phyloP scores from a whole-genome alignment of 495 filamentous ascomycete species.

The Echria macrotheca region DNA sequence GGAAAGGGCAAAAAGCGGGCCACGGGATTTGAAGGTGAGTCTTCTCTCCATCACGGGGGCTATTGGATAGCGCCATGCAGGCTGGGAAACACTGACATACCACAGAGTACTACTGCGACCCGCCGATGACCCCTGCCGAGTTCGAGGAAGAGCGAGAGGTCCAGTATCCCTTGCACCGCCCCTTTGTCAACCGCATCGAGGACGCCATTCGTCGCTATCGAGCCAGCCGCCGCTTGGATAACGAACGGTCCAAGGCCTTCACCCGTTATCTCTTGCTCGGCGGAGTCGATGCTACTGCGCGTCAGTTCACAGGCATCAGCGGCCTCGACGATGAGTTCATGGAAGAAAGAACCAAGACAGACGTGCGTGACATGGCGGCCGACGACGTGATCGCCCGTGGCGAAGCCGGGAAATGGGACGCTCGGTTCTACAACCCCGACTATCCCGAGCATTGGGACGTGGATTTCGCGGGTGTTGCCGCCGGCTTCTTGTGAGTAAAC shows the following conservation, averaged over 20 bases:
- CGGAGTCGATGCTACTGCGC: conserved; percentile 64
- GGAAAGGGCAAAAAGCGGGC: conserved; percentile 26
- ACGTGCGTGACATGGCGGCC: conserved; percentile 57
- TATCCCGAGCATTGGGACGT: conserved; percentile 57
- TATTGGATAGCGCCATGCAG: background rate
- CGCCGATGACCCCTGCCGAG: conserved; percentile 67
- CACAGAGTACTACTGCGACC: conserved; percentile 66
- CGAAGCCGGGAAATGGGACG: conserved; percentile 13
- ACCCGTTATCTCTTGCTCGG: conserved; percentile 74
- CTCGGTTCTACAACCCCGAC: conserved; percentile 41
- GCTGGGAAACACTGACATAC: background rate
- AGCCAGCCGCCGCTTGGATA: conserved; percentile 65
- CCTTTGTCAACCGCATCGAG: conserved; percentile 60
- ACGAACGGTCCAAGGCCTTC: conserved; percentile 58
- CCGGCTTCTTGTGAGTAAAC: conserved; percentile 68
- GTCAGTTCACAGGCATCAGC: conserved; percentile 61
- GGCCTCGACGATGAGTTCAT: conserved; percentile 47
- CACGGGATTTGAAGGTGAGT: conserved; percentile 43
- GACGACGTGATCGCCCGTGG: conserved; percentile 50
- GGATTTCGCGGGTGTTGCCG: conserved; percentile 71
- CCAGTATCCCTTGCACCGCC: conserved; percentile 22
- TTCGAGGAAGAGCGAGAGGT: conserved; percentile 47
- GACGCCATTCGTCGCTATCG: conserved; percentile 78
- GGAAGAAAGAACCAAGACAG: conserved; percentile 49
- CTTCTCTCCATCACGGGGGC: background rate